These are phyloP conservation scores for Penicillium sp. DNA, from an alignment of 2,329 filamentous ascomycete species.

Conservation along the genomic window DNA sequence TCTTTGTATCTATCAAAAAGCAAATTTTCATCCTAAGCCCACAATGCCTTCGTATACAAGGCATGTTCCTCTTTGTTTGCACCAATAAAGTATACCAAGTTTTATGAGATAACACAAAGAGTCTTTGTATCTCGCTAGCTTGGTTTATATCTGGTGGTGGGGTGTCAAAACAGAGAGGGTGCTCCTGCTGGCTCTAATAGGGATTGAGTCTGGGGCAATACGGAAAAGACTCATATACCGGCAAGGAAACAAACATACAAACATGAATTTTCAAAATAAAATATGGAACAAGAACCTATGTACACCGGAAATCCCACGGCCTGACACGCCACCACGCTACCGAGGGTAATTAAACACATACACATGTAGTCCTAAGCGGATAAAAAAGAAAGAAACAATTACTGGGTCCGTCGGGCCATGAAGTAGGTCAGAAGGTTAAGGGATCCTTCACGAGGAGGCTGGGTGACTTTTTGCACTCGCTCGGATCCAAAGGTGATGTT, in stretches of 20 bases:
- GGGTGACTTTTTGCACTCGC: constrained; percentile 32
- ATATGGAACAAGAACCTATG: constrained; percentile 9
- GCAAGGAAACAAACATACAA: neutral
- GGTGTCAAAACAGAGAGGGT: no score
- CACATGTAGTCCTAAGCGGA: neutral
- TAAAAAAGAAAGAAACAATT: constrained; percentile 1
- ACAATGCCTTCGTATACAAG: neutral
- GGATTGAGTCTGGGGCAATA: neutral
- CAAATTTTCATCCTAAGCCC: no score
- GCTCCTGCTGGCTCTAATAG: no score
- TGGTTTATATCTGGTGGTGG: no score
- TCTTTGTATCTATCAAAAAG: neutral
- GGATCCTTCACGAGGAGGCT: constrained; percentile 31
- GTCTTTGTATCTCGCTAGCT: neutral
- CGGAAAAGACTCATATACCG: neutral
- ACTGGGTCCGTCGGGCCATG: constrained; percentile 30
- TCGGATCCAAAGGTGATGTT: constrained; percentile 28
- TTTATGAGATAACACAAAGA: neutral
- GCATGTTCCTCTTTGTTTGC: neutral
- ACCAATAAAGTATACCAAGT: neutral
- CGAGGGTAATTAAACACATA: constrained; percentile 6
- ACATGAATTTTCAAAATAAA: neutral
- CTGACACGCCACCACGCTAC: constrained; percentile 8
- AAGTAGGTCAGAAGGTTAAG: constrained; percentile 41
- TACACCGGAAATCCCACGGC: constrained; percentile 7